A percentile compares a stretch with the other conserved stretches of the same genome.
These are phyloP conservation scores for Penicillium fuscoglaucum DNA, from an alignment of 2,329 filamentous ascomycete genomes.

Conservation along the genomic window DNA sequence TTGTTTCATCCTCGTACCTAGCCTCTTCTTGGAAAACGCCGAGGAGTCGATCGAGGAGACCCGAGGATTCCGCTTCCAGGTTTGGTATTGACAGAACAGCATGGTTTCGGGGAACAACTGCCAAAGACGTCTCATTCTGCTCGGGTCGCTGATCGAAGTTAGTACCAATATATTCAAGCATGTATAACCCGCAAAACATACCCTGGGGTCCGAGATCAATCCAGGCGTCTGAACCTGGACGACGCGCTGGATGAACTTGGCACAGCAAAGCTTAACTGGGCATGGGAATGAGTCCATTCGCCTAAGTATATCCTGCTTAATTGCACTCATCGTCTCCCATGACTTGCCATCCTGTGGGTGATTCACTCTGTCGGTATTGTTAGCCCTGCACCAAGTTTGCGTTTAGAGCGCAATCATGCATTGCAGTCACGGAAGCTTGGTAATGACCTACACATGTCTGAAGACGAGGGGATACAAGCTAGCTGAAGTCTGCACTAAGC, in stretches of 20 bases:
- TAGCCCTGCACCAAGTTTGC: conserved; percentile 19
- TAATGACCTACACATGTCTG: conserved; percentile 74
- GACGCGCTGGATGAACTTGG: conserved; percentile 95
- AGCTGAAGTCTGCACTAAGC: conserved; percentile 81
- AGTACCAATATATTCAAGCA: conserved; percentile 11
- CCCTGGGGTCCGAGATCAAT: conserved; percentile 75
- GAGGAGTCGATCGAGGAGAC: conserved; percentile 84
- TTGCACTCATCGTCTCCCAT: conserved; percentile 84
- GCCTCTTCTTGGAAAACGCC: conserved; percentile 80
- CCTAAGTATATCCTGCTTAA: conserved; percentile 84
- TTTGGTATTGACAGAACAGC: conserved; percentile 73
- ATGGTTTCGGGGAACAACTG: conserved; percentile 81
- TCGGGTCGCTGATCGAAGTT: conserved; percentile 59
- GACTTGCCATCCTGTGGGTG: conserved; percentile 76
- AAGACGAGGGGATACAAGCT: conserved; percentile 92
- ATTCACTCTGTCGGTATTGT: conserved; percentile 66
- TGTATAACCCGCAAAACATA: conserved; percentile 49
- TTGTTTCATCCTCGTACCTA: conserved; percentile 55
- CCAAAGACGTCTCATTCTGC: conserved; percentile 79
- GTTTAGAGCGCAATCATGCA: not conserved
- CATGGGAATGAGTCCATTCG: conserved; percentile 80
- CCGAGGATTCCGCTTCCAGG: conserved; percentile 89
- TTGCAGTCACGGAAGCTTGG: conserved; percentile 20
- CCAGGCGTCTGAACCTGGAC: conserved; percentile 90
- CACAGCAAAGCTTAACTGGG: conserved; percentile 85